Evolutionary conservation across 768 basidiomycete species (phyloP), one percentile per base, ranked within the genome.

Genomic region (Gymnopilus junonius): DNA sequence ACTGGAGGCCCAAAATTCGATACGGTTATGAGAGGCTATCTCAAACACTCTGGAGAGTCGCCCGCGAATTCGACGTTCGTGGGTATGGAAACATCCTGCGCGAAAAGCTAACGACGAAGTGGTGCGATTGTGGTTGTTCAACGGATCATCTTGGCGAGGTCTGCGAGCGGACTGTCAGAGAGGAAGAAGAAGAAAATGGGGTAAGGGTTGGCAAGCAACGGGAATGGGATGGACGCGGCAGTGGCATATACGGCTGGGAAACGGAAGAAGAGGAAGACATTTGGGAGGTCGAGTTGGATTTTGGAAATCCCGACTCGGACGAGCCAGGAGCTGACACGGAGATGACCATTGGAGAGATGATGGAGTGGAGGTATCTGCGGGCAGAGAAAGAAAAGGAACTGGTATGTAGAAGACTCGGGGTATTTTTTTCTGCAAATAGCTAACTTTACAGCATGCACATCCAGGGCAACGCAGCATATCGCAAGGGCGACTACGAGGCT

Each of bases 81-180:
- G 90, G 91, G 11, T 92, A 91, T 65, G 90, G 90, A 0, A 77
- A 80, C 35, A 85, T 91, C 14, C 76, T 92, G 32, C 78, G 89
- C 29, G 91, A 92, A 66, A 92, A 92, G 74, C 73, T 92, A 56
- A 87, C 86, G 12, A 82, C 80, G 4, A 91, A 91, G 67, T 92
- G 91, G 90, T 92, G 90, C 70, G 90, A 91, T 62, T 92, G 90
- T 74, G 90, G 90, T 1, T 92, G 90, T 70, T 91, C 89, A 51
- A 91, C 90, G 27, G 90, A 91, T 71, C 89, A 91, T 69, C 77
- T 92, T 12, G 87, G 89, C 1, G 90, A 91, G 71, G 90, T 92
- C 15, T 91, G 91, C 65, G 90, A 91, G 76, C 81, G 81, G 60
- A 89, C 88, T 8, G 90, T 91, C 32, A 73, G 88, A 51, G 86